phyloP scores from a whole-genome alignment of 805 yeast genomes.

The Yamadazyma takamatsuzukensis region DNA sequence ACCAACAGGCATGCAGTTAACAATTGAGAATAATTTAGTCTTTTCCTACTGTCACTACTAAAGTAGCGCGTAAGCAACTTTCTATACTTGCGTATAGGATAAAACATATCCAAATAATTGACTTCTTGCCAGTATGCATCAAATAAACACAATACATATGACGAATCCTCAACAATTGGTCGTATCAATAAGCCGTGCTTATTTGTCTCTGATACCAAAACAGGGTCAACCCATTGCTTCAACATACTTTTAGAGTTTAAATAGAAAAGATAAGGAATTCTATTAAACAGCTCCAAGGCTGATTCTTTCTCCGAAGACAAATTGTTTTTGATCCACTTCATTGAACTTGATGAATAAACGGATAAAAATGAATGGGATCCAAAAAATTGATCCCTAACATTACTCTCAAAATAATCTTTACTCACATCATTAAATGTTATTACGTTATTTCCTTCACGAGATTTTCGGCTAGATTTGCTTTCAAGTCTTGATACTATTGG shows the following conservation, averaged over 20 bases:
- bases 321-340: constrained; percentile 27
- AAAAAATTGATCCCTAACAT: constrained; percentile 19
- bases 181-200: constrained; percentile 16
- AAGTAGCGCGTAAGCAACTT: no score
- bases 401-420: neutral
- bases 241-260: constrained; percentile 15
- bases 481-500: neutral
- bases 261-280: constrained; percentile 24
- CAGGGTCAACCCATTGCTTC: constrained; percentile 30
- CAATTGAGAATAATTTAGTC: constrained; percentile 8
- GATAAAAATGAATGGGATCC: constrained; percentile 36
- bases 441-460: constrained; percentile 1
- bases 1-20: constrained; percentile 5
- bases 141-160: constrained; percentile 5
- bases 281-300: constrained; percentile 22
- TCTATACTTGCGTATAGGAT: no score
- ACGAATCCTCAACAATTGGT: constrained; percentile 21
- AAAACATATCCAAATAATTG: no score
- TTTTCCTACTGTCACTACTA: constrained; percentile 2
- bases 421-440: neutral
- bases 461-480: neutral
- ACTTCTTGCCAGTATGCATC: no score
- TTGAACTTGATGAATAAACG: constrained; percentile 31
- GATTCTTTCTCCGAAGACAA: constrained; percentile 20
- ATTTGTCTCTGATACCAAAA: constrained; percentile 17